Evolutionary conservation across 805 yeast genomes (phyloP).

Genomic region (Metschnikowia peoriensis): DNA sequence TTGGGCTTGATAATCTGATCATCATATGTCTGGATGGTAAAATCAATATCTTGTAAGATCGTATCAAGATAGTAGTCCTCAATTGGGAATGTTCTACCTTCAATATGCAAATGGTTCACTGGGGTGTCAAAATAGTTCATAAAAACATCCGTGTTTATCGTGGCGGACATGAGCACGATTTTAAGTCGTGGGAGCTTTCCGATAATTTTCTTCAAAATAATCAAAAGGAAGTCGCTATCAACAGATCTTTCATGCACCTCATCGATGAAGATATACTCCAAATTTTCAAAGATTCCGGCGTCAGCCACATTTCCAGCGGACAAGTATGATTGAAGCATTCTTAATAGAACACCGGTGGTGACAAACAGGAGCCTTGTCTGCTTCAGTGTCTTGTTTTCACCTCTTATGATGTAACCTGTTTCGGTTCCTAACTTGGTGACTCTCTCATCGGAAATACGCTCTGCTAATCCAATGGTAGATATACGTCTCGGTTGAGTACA

Average conservation of each 20-base stretch:
- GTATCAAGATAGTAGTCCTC: slow-evolving; percentile 71
- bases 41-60: slow-evolving; percentile 56
- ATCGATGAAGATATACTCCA: slow-evolving; percentile 78
- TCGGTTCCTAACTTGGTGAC: slow-evolving; percentile 63
- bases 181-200: slow-evolving; percentile 53
- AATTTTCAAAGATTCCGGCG: slow-evolving; percentile 42
- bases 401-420: slow-evolving; percentile 87
- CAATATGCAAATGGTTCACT: slow-evolving; percentile 71
- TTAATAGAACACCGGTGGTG: slow-evolving; percentile 87
- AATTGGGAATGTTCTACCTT: slow-evolving; percentile 93
- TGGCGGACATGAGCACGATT: slow-evolving; percentile 89
- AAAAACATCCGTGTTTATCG: slow-evolving; percentile 73
- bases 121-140: slow-evolving; percentile 56
- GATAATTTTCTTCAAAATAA: slow-evolving; percentile 65
- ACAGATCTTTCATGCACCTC: slow-evolving; percentile 97
- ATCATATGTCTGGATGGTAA: slow-evolving; percentile 42
- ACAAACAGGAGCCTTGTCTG: slow-evolving; percentile 78
- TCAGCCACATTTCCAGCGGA: slow-evolving; percentile 14
- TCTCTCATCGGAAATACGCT: slow-evolving; percentile 86
- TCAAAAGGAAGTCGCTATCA: slow-evolving; percentile 82
- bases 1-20: slow-evolving; percentile 50
- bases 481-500: slow-evolving; percentile 97
- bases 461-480: slow-evolving; percentile 91
- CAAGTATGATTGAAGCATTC: slow-evolving; percentile 69
- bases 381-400: slow-evolving; percentile 67